Conservation (phyloP, 2,329 filamentous ascomycete species). For the Neopestalotiopsis rosae region DNA sequence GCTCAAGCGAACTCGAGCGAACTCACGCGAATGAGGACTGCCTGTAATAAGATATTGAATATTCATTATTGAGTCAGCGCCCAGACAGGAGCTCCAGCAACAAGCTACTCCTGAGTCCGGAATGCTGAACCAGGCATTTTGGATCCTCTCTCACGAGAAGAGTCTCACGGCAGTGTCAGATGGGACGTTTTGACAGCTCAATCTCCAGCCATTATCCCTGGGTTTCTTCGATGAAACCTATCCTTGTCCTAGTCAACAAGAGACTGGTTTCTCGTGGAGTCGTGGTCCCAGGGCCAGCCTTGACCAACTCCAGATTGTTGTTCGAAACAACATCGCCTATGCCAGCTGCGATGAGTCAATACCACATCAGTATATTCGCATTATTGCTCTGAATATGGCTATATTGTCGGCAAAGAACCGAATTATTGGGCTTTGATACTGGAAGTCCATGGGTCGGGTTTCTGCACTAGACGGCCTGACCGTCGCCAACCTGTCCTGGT, state of each 20-base stretch:
- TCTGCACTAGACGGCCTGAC: not conserved
- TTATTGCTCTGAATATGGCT: not conserved
- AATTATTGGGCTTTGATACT: no score
- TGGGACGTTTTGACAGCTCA: not conserved
- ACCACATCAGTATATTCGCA: not conserved
- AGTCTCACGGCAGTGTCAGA: not conserved
- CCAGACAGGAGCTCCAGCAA: not conserved
- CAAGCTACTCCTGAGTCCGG: not conserved
- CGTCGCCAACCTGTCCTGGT: not conserved
- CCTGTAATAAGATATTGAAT: no score
- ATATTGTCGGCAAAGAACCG: no score
- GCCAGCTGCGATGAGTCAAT: not conserved
- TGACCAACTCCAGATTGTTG: not conserved
- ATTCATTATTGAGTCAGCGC: not conserved
- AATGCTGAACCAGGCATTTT: not conserved
- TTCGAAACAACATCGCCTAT: not conserved
- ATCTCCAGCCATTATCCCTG: not conserved
- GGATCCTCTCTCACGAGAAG: not conserved
- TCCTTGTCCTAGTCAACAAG: not conserved
- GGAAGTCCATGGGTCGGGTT: not conserved
- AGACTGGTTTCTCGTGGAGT: not conserved
- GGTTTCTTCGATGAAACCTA: not conserved
- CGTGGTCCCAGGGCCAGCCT: not conserved
- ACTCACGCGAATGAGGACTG: not conserved
- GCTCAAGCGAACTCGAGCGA: not conserved